phyloP scores from a whole-genome alignment of 768 basidiomycete genomes.

The Lentinula guzmanii region DNA sequence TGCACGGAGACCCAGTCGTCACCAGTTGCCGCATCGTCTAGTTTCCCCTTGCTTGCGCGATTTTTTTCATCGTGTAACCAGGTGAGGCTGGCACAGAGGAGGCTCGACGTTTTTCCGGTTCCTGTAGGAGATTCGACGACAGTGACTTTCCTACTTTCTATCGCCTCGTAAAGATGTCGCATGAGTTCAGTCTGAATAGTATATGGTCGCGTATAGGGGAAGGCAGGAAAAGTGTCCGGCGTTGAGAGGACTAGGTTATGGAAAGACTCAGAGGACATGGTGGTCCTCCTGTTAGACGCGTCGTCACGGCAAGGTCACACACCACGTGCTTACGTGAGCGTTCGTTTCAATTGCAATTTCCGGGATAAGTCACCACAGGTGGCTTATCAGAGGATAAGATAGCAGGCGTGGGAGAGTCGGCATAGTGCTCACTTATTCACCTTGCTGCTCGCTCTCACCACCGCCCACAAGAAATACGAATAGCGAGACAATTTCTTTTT shows the following conservation, averaged over 20 bases:
- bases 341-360: too few species aligned
- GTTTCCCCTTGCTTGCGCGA: slow-evolving; percentile 61
- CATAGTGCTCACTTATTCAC: too few species aligned
- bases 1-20: slow-evolving; percentile 66
- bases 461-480: too few species aligned
- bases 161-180: slow-evolving; percentile 76
- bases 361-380: too few species aligned
- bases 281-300: too few species aligned
- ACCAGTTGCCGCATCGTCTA: slow-evolving; percentile 30
- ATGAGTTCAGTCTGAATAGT: slow-evolving; percentile 82
- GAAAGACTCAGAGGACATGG: neutral
- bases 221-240: slow-evolving; percentile 65
- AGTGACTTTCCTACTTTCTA: slow-evolving; percentile 70
- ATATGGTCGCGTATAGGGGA: slow-evolving; percentile 83
- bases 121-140: slow-evolving; percentile 90
- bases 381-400: too few species aligned
- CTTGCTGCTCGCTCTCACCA: too few species aligned
- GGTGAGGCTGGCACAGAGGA: slow-evolving; percentile 69
- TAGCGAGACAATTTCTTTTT: too few species aligned
- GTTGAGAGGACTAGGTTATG: slow-evolving; percentile 43
- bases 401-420: too few species aligned
- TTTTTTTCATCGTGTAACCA: slow-evolving; percentile 71
- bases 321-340: too few species aligned
- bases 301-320: too few species aligned
- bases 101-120: slow-evolving; percentile 83